A percentile compares a stretch with the other conserved stretches of the same genome.
Conservation (phyloP, 768 basidiomycete species). For the Postia placenta region DNA sequence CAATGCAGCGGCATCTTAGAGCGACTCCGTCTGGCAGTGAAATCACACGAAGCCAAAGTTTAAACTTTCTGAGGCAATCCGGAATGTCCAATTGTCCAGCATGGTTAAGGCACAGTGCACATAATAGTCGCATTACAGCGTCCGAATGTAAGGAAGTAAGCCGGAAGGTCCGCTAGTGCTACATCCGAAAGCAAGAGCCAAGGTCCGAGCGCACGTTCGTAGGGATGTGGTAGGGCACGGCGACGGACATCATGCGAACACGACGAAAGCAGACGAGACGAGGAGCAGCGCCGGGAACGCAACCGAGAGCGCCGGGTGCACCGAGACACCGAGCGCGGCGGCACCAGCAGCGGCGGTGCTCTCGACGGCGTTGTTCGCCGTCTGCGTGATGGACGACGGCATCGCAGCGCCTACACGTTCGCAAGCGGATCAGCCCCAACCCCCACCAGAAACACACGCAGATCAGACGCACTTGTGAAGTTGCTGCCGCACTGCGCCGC, state of each 20-base stretch:
- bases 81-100: too few species aligned
- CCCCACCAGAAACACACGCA: background rate
- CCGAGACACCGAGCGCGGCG: slow-evolving; percentile 5
- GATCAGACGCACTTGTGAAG: slow-evolving; percentile 23
- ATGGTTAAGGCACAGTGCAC: too few species aligned
- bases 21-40: too few species aligned
- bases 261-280: slow-evolving; percentile 14
- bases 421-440: background rate
- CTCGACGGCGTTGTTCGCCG: slow-evolving; percentile 13
- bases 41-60: too few species aligned
- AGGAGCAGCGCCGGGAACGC: slow-evolving; percentile 12
- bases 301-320: slow-evolving; percentile 9
- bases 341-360: slow-evolving; percentile 7
- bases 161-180: too few species aligned
- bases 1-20: too few species aligned
- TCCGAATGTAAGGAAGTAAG: too few species aligned
- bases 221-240: background rate
- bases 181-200: background rate
- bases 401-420: background rate
- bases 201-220: too few species aligned
- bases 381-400: slow-evolving; percentile 21
- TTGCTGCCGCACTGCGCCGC: slow-evolving; percentile 22
- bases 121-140: too few species aligned
- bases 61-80: too few species aligned
- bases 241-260: slow-evolving; percentile 14